A percentile compares a stretch with the other conserved stretches of the same genome.
These are phyloP conservation scores for Pneumocystis carinii DNA, from an alignment of 1,139 yeast species.

Conservation along the genomic window DNA sequence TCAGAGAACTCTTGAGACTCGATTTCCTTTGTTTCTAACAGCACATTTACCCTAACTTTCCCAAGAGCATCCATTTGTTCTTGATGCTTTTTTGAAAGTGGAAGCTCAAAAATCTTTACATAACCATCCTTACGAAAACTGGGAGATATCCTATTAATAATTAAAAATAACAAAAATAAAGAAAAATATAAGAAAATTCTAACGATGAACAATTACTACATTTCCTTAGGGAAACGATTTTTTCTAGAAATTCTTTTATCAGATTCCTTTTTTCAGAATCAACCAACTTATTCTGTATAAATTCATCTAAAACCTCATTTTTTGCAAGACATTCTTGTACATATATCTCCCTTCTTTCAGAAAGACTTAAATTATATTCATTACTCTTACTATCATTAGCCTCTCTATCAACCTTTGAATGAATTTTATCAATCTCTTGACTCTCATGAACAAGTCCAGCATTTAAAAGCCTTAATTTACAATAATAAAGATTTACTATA, in stretches of 20 bases:
- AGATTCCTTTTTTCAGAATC: constrained; percentile 64
- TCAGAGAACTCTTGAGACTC: background rate
- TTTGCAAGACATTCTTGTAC: constrained; percentile 55
- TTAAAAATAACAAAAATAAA: background rate
- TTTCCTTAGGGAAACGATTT: constrained; percentile 57
- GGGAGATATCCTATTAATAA: constrained; percentile 45
- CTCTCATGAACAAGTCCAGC: constrained; percentile 77
- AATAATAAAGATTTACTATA: constrained; percentile 62
- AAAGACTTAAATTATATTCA: constrained; percentile 32
- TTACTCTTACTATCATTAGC: constrained; percentile 20
- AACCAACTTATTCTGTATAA: constrained; percentile 51
- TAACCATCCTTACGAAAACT: constrained; percentile 88
- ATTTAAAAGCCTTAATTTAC: constrained; percentile 70
- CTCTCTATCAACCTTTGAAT: background rate
- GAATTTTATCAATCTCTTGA: constrained; percentile 40
- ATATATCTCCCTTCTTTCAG: constrained; percentile 47
- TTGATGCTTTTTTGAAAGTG: constrained; percentile 65
- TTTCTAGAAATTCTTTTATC: constrained; percentile 62
- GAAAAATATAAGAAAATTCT: background rate
- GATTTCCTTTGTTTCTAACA: constrained; percentile 6
- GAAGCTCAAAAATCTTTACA: constrained; percentile 78
- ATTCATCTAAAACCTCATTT: constrained; percentile 61
- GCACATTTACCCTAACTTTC: constrained; percentile 8
- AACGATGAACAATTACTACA: constrained; percentile 91
- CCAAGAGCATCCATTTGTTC: constrained; percentile 18